A percentile compares a stretch with the other conserved stretches of the same genome.
Evolutionary conservation across 192 early-diverging fungal genomes (phyloP).

Genomic region (Tieghemiomyces parasiticus): DNA sequence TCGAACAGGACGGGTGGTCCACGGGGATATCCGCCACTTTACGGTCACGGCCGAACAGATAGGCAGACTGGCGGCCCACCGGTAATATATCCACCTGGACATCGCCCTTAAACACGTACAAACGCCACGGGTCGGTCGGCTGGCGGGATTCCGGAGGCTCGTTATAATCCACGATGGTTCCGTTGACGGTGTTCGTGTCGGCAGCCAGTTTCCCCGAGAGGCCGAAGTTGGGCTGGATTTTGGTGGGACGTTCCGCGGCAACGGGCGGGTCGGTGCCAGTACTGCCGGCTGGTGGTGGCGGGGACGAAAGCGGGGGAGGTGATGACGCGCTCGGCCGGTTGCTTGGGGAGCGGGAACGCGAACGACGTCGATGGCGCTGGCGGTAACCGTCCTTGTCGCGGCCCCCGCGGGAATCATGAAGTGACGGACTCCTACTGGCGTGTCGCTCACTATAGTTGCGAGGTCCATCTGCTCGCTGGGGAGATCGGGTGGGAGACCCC

Average conservation of each 20-base stretch:
- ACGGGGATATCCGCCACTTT: slow-evolving; percentile 82
- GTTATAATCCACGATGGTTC: slow-evolving; percentile 77
- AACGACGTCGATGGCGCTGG: too few relatives aligned
- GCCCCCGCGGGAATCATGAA: too few relatives aligned
- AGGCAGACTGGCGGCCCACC: slow-evolving; percentile 75
- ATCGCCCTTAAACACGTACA: slow-evolving; percentile 90
- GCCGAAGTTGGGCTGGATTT: slow-evolving; percentile 57
- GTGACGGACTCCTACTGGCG: too few relatives aligned
- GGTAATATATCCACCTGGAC: slow-evolving; percentile 77
- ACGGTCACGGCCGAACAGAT: slow-evolving; percentile 75
- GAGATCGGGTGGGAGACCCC: too few relatives aligned
- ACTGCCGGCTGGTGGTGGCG: slow-evolving; percentile 8
- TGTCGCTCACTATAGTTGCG: too few relatives aligned
- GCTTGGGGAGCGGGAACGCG: too few relatives aligned
- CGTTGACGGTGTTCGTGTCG: slow-evolving; percentile 78
- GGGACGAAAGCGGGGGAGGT: too few relatives aligned
- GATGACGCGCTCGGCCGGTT: too few relatives aligned
- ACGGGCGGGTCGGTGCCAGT: slow-evolving; percentile 13
- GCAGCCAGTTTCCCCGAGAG: slow-evolving; percentile 76
- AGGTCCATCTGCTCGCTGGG: too few relatives aligned
- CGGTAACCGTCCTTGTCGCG: too few relatives aligned
- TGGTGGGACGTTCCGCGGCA: slow-evolving; percentile 12
- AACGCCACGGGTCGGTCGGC: slow-evolving; percentile 55
- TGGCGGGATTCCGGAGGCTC: slow-evolving; percentile 84
- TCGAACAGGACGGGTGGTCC: slow-evolving; percentile 90